Evolutionary conservation across 2,329 filamentous ascomycete species (phyloP).

Genomic region (Domatiomyces globalis): DNA sequence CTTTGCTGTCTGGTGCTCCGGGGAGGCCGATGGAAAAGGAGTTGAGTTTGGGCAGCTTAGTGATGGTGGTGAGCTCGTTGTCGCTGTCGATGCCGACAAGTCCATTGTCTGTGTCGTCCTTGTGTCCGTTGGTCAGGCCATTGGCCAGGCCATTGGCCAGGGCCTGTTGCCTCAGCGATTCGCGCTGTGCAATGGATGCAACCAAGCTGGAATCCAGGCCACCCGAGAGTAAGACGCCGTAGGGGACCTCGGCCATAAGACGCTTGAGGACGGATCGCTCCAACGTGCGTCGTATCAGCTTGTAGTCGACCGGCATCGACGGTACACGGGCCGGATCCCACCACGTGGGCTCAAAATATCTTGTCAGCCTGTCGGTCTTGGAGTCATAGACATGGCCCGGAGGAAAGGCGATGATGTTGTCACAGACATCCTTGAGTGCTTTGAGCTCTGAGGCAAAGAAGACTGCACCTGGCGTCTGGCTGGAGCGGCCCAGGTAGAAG

Average conservation of each 20-base stretch:
- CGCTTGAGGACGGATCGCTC: conserved; percentile 91
- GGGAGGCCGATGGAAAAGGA: conserved; percentile 97
- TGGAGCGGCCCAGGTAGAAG: conserved; percentile 90
- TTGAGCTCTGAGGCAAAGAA: conserved; percentile 98
- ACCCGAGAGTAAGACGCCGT: conserved; percentile 87
- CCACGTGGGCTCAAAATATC: conserved; percentile 89
- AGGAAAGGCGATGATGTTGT: conserved; percentile 86
- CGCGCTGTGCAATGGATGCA: conserved; percentile 85
- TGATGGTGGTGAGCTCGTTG: conserved; percentile 75
- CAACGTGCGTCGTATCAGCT: conserved; percentile 62
- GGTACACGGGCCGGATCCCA: conserved; percentile 73
- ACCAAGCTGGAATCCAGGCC: conserved; percentile 92
- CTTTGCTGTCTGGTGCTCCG: conserved; percentile 79
- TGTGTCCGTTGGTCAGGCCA: conserved; percentile 31
- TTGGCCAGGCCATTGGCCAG: conserved; percentile 34
- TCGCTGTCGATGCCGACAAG: conserved; percentile 91
- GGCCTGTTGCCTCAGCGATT: conserved; percentile 61
- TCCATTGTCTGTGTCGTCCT: conserved; percentile 47
- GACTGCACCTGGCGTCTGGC: conserved; percentile 63
- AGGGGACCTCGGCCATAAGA: conserved; percentile 96
- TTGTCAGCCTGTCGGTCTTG: conserved; percentile 65
- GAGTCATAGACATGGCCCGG: conserved; percentile 95
- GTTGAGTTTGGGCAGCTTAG: conserved; percentile 87
- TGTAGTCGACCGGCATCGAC: conserved; percentile 67
- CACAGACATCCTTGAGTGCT: conserved; percentile 81